Base-by-base conservation (phyloP, 495 filamentous ascomycete genomes). In the Penicillium paxilli region DNA sequence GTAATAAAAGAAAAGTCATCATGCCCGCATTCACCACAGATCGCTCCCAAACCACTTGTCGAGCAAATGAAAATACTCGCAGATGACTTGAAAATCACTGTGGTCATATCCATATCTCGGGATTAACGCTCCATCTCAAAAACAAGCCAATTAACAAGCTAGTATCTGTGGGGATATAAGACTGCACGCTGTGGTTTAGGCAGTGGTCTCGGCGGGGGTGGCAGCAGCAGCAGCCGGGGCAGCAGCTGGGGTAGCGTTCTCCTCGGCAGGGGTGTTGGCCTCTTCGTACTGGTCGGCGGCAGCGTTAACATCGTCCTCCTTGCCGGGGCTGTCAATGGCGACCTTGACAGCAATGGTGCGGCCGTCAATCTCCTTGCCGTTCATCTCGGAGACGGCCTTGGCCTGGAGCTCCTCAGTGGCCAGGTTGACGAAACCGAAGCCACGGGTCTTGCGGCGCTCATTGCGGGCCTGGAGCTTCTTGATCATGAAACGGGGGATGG, bases 261-360 rank as follows among this genome's bases (percentile, higher is more conserved):
- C 69, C 60, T 72, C 64, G 14, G 71, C 67, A n/a, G 76, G 63
- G 52, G 70, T 52, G 42, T 71, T 63, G 41, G 66, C 61, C 60
- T 80, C 71, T 42, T 76, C 74, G 45, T 68, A 66, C 59, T 77
- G 71, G 53, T 76, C 79, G 47, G 78, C 76, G 47, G 80, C 77
- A 66, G 89, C 85, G 61, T 91, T 83, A 69, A 90, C 87, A 59
- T 94, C 88, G 52, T 98, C 94, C 65, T 96, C 93, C 85, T 98
- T 98, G 74, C 94, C 92, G 55, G 94, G 94, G 83, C 92, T 96
- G 76, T 98, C 94, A 65, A 98, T 98, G 70, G 94, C 94, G 60
- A 98, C 90, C 88, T 98, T 98, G 79, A 98, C 94, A 56, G 94
- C 95, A 64, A 98, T 98, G 82, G 97, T 94, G 60, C 94, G 93